phyloP scores from a whole-genome alignment of 1,284 basidiomycete genomes.

The Schizophyllum amplum region DNA sequence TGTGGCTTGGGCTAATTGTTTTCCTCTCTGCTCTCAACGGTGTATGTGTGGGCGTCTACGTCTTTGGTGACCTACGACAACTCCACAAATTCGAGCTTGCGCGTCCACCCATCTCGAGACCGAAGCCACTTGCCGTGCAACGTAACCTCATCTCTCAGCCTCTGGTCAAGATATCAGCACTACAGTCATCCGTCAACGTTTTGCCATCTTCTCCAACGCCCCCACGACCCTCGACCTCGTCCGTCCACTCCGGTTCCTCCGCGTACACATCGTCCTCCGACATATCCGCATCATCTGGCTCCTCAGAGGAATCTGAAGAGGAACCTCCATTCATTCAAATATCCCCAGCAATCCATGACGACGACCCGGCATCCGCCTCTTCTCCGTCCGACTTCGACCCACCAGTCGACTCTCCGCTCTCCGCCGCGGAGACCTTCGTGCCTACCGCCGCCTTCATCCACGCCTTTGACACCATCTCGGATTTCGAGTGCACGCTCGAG shows the following conservation, averaged over 20 bases:
- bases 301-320: constrained; percentile 11
- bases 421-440: constrained; percentile 19
- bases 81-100: constrained; percentile 68
- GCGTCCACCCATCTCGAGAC: constrained; percentile 51
- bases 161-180: constrained; percentile 12
- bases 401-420: background rate
- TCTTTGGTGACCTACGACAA: constrained; percentile 76
- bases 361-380: constrained; percentile 47
- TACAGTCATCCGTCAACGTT: constrained; percentile 2
- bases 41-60: constrained; percentile 64
- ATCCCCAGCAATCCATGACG: constrained; percentile 56
- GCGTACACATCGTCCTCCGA: constrained; percentile 15
- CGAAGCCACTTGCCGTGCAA: constrained; percentile 15
- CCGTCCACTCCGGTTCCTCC: constrained; percentile 17
- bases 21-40: constrained; percentile 59
- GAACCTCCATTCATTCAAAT: constrained; percentile 38
- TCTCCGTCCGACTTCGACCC: constrained; percentile 15
- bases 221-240: constrained; percentile 18
- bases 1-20: constrained; percentile 62
- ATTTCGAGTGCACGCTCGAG: constrained; percentile 26
- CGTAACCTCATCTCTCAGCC: constrained; percentile 5
- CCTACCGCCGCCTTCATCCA: constrained; percentile 52
- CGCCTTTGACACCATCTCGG: constrained; percentile 31
- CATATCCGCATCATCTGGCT: constrained; percentile 10
- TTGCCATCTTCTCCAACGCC: constrained; percentile 8